Evolutionary conservation across 495 filamentous ascomycete genomes (phyloP).

Genomic region (Penicillium fimorum): DNA sequence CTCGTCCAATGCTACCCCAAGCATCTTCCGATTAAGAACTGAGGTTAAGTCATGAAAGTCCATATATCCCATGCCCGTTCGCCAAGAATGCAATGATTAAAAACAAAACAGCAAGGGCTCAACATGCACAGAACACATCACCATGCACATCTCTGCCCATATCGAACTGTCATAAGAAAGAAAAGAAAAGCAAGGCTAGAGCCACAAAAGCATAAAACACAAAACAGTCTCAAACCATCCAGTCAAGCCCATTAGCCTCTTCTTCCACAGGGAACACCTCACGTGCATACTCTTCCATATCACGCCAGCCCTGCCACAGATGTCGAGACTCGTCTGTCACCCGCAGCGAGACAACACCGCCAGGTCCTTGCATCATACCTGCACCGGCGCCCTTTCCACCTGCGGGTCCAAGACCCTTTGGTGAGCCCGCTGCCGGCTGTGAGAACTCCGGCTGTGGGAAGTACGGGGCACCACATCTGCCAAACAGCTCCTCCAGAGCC

Average conservation of each 20-base stretch:
- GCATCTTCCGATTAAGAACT: constrained; percentile 28
- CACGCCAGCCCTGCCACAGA: constrained; percentile 87
- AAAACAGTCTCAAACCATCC: constrained; percentile 63
- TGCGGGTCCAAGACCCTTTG: constrained; percentile 55
- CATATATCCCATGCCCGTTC: constrained; percentile 43
- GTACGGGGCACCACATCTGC: constrained; percentile 61
- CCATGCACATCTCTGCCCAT: constrained; percentile 27
- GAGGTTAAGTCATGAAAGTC: constrained; percentile 21
- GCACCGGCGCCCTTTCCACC: constrained; percentile 62
- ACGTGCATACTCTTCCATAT: constrained; percentile 91
- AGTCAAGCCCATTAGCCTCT: constrained; percentile 84
- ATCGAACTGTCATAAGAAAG: constrained; percentile 20
- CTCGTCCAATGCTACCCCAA: constrained; percentile 12
- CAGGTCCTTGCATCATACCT: constrained; percentile 55
- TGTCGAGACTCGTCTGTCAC: constrained; percentile 70
- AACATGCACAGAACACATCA: constrained; percentile 35
- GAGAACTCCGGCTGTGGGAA: constrained; percentile 56
- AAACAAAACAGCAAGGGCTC: constrained; percentile 22
- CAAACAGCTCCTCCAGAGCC: constrained; percentile 62
- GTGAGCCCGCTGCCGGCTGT: constrained; percentile 44
- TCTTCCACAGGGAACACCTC: constrained; percentile 96
- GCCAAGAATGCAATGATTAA: constrained; percentile 33
- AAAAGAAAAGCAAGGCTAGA: constrained; percentile 11
- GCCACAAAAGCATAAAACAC: neutral
- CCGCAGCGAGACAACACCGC: constrained; percentile 50